phyloP scores from a whole-genome alignment of 2,329 filamentous ascomycete species.

The Penicillium carneum region DNA sequence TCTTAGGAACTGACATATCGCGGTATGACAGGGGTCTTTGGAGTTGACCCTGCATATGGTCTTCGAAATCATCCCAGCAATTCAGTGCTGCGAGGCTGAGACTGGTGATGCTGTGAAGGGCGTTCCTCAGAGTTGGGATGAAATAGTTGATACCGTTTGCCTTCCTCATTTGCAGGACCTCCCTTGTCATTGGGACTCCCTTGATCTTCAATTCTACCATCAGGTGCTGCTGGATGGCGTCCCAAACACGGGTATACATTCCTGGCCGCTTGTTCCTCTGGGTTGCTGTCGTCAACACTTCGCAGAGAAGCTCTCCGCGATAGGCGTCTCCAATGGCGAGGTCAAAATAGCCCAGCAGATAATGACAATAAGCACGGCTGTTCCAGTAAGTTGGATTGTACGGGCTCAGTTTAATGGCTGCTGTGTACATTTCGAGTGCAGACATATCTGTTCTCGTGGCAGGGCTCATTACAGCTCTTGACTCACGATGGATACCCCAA shows the following conservation, averaged over 20 bases:
- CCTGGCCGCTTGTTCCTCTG: slow-evolving; percentile 33
- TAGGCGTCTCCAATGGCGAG: slow-evolving; percentile 50
- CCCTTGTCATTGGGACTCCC: slow-evolving; percentile 11
- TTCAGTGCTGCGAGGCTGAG: slow-evolving; percentile 43
- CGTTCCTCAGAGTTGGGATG: slow-evolving; percentile 39
- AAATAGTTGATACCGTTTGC: slow-evolving; percentile 42
- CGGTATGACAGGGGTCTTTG: slow-evolving; percentile 31
- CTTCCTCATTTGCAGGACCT: slow-evolving; percentile 33
- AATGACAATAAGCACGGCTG: slow-evolving; percentile 47
- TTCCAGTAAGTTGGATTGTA: slow-evolving; percentile 51
- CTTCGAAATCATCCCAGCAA: slow-evolving; percentile 42
- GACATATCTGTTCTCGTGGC: slow-evolving; percentile 17
- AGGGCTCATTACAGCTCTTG: slow-evolving; percentile 29
- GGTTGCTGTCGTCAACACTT: slow-evolving; percentile 36
- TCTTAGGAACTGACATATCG: slow-evolving; percentile 34
- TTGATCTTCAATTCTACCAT: slow-evolving; percentile 26
- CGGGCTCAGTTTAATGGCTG: slow-evolving; percentile 44
- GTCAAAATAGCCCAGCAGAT: slow-evolving; percentile 44
- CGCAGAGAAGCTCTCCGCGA: slow-evolving; percentile 45
- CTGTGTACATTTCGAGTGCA: slow-evolving; percentile 48
- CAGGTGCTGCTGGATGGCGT: slow-evolving; percentile 47
- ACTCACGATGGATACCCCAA: slow-evolving; percentile 38
- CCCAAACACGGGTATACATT: slow-evolving; percentile 41
- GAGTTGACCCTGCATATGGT: slow-evolving; percentile 29
- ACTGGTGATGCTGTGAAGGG: slow-evolving; percentile 41